These are phyloP conservation scores for Fusarium sulawesiense DNA, from an alignment of 2,329 filamentous ascomycete genomes.

Conservation along the genomic window DNA sequence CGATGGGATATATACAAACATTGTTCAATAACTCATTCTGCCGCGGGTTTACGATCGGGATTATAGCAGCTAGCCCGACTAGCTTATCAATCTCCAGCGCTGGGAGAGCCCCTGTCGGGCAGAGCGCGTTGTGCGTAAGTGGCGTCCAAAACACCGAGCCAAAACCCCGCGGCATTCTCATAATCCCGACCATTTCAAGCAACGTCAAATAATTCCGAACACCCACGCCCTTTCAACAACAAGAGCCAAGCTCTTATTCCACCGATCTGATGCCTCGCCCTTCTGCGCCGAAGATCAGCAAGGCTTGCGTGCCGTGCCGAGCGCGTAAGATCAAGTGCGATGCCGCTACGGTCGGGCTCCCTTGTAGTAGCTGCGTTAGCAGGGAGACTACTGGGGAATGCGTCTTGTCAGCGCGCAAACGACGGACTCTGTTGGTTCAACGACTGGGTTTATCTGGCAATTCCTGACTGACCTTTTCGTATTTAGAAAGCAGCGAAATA, in stretches of 20 bases:
- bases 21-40: fast-evolving
- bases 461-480: too few relatives aligned
- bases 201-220: neutral
- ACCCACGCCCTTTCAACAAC: neutral
- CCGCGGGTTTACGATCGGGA: slow-evolving; percentile 12
- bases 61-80: neutral
- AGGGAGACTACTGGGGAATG: slow-evolving; percentile 10
- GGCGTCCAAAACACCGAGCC: neutral
- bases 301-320: slow-evolving; percentile 35
- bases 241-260: too few relatives aligned
- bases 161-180: slow-evolving; percentile 11
- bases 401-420: slow-evolving; percentile 27
- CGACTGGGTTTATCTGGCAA: fast-evolving
- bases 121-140: neutral
- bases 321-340: slow-evolving; percentile 39
- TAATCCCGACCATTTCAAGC: neutral
- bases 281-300: slow-evolving; percentile 22
- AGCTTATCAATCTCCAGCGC: neutral
- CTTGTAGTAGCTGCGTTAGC: slow-evolving; percentile 31
- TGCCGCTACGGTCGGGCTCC: slow-evolving; percentile 21
- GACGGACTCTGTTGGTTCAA: slow-evolving; percentile 18
- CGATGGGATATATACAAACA: too few relatives aligned
- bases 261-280: neutral
- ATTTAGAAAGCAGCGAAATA: neutral
- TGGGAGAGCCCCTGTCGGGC: neutral